phyloP scores from a whole-genome alignment of 2,329 filamentous ascomycete species.

The Botrytis deweyae region DNA sequence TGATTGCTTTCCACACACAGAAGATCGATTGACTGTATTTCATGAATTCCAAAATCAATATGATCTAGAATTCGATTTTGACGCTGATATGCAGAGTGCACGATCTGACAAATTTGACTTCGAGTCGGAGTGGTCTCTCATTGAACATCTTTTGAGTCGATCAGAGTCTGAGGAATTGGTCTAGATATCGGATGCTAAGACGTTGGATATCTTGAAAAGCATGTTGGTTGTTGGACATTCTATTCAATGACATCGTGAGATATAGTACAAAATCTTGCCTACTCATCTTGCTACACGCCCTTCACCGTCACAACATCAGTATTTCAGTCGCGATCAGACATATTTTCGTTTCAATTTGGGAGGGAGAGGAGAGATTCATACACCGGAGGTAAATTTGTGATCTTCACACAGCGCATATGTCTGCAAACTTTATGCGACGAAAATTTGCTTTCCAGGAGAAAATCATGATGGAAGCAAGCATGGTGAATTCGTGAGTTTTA shows the following conservation, averaged over 20 bases:
- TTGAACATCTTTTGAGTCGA: background rate
- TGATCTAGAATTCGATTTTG: conserved; percentile 29
- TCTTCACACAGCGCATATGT: background rate
- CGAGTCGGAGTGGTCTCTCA: conserved; percentile 13
- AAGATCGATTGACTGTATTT: conserved; percentile 22
- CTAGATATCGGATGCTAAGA: background rate
- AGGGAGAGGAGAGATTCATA: background rate
- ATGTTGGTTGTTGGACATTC: background rate
- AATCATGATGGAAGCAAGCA: background rate
- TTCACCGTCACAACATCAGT: background rate
- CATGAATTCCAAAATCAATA: conserved; percentile 33
- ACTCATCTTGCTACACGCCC: background rate
- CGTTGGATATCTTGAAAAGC: conserved; percentile 14
- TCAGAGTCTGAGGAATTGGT: background rate
- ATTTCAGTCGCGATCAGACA: background rate
- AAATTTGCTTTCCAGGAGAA: background rate
- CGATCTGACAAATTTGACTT: conserved; percentile 10
- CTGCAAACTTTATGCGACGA: background rate
- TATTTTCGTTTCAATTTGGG: background rate
- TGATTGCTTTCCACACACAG: conserved; percentile 21
- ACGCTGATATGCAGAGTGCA: conserved; percentile 16
- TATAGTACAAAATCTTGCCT: background rate
- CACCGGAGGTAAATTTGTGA: background rate
- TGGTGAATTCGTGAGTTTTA: background rate
- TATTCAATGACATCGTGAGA: background rate